phyloP scores from a whole-genome alignment of 208 protist genomes.

The Pavlovales sp. region DNA sequence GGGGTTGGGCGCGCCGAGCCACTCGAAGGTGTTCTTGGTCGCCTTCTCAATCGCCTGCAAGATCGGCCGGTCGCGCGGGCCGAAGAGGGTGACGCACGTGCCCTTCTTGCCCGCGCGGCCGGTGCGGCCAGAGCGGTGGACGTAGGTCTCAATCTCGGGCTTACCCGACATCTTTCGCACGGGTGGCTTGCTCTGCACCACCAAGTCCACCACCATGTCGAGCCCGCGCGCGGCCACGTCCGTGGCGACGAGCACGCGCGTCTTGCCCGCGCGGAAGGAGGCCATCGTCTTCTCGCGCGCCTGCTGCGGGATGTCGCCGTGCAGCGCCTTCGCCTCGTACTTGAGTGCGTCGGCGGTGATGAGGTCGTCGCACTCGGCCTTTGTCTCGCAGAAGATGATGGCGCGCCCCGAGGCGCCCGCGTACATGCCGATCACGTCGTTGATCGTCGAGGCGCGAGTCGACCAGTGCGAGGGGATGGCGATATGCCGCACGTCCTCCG shows the following conservation, averaged over 20 bases:
- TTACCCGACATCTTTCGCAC: neutral
- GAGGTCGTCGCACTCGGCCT: slow-evolving; percentile 52
- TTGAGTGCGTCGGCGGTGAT: slow-evolving; percentile 13
- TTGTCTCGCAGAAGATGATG: slow-evolving; percentile 60
- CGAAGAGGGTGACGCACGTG: slow-evolving; percentile 32
- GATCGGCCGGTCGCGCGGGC: neutral
- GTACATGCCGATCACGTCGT: slow-evolving; percentile 64
- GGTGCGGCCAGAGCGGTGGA: slow-evolving; percentile 55
- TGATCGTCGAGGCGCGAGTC: slow-evolving; percentile 30
- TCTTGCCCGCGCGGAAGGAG: slow-evolving; percentile 65
- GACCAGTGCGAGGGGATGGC: slow-evolving; percentile 35
- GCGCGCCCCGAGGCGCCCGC: slow-evolving; percentile 1
- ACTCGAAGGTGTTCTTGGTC: slow-evolving; percentile 33
- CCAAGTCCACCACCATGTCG: slow-evolving; percentile 62
- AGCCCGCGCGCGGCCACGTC: slow-evolving; percentile 63
- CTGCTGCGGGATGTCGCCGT: slow-evolving; percentile 88
- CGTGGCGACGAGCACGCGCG: slow-evolving; percentile 77
- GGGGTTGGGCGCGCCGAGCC: slow-evolving; percentile 21
- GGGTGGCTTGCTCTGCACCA: slow-evolving; percentile 50
- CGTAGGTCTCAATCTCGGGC: slow-evolving; percentile 54
- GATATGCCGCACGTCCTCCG: slow-evolving; percentile 34
- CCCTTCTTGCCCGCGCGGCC: slow-evolving; percentile 43
- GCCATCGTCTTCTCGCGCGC: slow-evolving; percentile 43
- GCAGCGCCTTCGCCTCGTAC: slow-evolving; percentile 60
- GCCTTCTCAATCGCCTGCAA: neutral